phyloP scores from a whole-genome alignment of 140 eudicot genomes.

The Flaveria floridana region DNA sequence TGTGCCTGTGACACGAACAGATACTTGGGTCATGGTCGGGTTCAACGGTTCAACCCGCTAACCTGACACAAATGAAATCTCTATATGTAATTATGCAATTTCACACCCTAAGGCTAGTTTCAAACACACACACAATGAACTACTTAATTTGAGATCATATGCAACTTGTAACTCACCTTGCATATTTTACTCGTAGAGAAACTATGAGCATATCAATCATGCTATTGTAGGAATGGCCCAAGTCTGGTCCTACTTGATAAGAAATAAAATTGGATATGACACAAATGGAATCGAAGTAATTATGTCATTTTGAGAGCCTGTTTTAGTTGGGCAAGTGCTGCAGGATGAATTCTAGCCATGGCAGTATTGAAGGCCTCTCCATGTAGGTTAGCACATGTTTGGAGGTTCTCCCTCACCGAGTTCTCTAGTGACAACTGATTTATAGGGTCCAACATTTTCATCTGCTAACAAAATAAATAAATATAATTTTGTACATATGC shows the following conservation, averaged over 20 bases:
- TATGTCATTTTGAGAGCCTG: constrained; percentile 85
- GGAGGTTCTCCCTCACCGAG: constrained; percentile 83
- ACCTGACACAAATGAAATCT: neutral
- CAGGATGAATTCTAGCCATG: constrained; percentile 80
- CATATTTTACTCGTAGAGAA: constrained; percentile 16
- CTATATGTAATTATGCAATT: neutral
- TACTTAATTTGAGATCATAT: constrained; percentile 7
- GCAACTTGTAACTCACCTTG: constrained; percentile 29
- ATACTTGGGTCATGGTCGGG: neutral
- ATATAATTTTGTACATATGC: constrained; percentile 9
- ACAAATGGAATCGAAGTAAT: constrained; percentile 17
- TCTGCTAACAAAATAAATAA: constrained; percentile 43
- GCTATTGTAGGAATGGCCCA: constrained; percentile 27
- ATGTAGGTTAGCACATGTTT: constrained; percentile 83
- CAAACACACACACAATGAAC: constrained; percentile 5
- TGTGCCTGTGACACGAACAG: neutral
- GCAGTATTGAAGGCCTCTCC: constrained; percentile 85
- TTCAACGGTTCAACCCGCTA: neutral
- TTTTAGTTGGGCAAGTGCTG: constrained; percentile 79
- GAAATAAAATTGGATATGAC: constrained; percentile 16
- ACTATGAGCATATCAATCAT: constrained; percentile 11
- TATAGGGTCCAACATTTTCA: constrained; percentile 75
- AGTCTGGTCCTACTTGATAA: constrained; percentile 31
- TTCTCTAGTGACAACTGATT: constrained; percentile 77
- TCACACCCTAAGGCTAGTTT: neutral